Conservation (phyloP, 2,329 filamentous ascomycete species). For the Exophiala dermatitidis region DNA sequence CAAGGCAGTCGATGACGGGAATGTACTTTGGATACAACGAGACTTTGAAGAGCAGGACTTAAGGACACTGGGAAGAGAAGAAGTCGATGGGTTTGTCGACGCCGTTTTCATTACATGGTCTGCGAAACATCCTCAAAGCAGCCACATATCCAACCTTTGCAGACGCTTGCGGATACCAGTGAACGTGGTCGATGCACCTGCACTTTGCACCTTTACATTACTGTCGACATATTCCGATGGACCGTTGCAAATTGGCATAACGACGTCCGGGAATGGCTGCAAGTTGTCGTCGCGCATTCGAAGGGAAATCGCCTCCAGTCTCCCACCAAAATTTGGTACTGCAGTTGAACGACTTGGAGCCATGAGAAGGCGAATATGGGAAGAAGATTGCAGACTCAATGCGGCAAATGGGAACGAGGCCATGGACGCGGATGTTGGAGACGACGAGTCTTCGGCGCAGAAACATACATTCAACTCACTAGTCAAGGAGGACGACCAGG, state of each 20-base stretch:
- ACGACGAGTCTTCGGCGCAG: constrained; percentile 53
- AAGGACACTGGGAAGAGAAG: constrained; percentile 67
- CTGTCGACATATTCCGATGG: constrained; percentile 85
- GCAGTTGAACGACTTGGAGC: constrained; percentile 73
- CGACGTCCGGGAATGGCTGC: constrained; percentile 89
- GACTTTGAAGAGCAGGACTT: constrained; percentile 66
- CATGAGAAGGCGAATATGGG: constrained; percentile 62
- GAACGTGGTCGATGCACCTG: constrained; percentile 82
- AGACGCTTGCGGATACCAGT: constrained; percentile 75
- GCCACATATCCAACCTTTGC: constrained; percentile 67
- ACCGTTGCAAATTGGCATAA: constrained; percentile 88
- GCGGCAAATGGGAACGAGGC: constrained; percentile 36
- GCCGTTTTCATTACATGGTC: constrained; percentile 77
- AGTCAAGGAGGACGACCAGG: constrained; percentile 56
- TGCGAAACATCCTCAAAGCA: constrained; percentile 43
- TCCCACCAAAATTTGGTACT: constrained; percentile 66
- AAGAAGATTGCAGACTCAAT: constrained; percentile 54
- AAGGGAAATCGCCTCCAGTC: constrained; percentile 72
- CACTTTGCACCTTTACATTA: constrained; percentile 81
- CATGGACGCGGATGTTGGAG: constrained; percentile 41
- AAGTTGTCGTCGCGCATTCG: constrained; percentile 85
- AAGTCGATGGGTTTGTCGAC: constrained; percentile 73
- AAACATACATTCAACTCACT: constrained; percentile 76
- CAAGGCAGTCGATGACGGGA: constrained; percentile 39
- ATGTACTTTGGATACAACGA: constrained; percentile 37